Conservation (phyloP, 768 basidiomycete genomes). For the Brasilioporus rufonigricans region DNA sequence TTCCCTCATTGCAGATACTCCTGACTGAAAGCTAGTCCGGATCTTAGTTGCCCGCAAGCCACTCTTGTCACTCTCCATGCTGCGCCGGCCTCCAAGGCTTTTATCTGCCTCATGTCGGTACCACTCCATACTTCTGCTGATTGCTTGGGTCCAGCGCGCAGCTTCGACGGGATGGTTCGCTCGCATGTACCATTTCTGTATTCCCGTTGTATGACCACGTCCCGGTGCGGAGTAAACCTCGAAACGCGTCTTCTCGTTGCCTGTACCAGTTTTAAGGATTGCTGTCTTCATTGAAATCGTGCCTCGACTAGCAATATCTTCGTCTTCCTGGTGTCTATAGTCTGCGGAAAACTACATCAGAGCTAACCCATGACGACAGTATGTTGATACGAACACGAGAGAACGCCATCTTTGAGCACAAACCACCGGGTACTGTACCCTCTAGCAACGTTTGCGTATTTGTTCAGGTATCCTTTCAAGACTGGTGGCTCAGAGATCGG, state of each 20-base stretch:
- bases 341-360: constrained; percentile 37
- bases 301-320: constrained; percentile 79
- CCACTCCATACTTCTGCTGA: constrained; percentile 73
- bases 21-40: constrained; percentile 33
- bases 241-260: constrained; percentile 68
- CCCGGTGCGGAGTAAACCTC: constrained; percentile 70
- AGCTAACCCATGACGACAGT: background rate
- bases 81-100: constrained; percentile 33
- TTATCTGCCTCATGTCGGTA: constrained; percentile 43
- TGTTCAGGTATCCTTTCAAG: constrained; percentile 79
- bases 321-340: constrained; percentile 89
- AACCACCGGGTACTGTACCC: constrained; percentile 93
- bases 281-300: constrained; percentile 87
- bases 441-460: constrained; percentile 89
- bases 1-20: constrained; percentile 21
- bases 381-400: constrained; percentile 64
- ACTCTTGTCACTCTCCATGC: constrained; percentile 50
- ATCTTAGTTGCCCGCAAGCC: constrained; percentile 30
- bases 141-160: constrained; percentile 79
- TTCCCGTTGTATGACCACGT: constrained; percentile 41
- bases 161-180: constrained; percentile 90
- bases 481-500: constrained; percentile 53
- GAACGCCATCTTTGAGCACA: constrained; percentile 77
- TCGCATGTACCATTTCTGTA: constrained; percentile 80
- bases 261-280: constrained; percentile 49